Evolutionary conservation across 306 rosid genomes (phyloP).

Genomic region (Dalbergia cochinchinensis): DNA sequence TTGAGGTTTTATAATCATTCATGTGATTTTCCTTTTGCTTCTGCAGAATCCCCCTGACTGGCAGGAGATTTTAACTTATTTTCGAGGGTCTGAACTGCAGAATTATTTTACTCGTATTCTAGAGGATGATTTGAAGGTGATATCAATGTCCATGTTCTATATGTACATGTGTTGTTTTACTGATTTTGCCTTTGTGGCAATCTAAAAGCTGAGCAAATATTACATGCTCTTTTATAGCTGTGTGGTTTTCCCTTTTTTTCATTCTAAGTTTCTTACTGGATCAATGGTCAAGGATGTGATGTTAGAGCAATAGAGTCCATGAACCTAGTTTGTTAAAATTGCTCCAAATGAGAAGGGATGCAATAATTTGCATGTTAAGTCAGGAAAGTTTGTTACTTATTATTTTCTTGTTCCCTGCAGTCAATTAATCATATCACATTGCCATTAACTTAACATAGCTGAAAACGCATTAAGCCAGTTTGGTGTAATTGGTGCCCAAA

Average conservation of each 20-base stretch:
- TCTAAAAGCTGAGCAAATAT: not conserved
- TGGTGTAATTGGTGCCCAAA: not conserved
- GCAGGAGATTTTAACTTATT: conserved; percentile 95
- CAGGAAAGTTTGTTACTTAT: not conserved
- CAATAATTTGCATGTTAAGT: not conserved
- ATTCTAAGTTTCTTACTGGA: not conserved
- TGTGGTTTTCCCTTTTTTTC: not conserved
- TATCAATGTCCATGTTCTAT: conserved; percentile 7
- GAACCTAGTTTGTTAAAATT: conserved; percentile 16
- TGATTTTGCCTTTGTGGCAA: not conserved
- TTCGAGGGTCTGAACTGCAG: conserved; percentile 97
- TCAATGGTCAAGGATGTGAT: not conserved
- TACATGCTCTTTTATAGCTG: not conserved
- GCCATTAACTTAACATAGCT: not conserved
- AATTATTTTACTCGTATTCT: conserved; percentile 93
- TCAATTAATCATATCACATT: not conserved
- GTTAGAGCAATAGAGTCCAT: not conserved
- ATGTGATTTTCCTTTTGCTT: conserved; percentile 23
- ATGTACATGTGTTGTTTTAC: conserved; percentile 13
- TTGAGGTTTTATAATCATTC: conserved; percentile 24
- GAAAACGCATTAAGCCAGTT: not conserved
- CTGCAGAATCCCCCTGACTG: conserved; percentile 96
- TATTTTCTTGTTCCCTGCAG: not conserved
- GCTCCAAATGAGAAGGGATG: conserved; percentile 1
- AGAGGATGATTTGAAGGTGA: conserved; percentile 94